Percentiles rank a stretch among this genome's conserved stretches.
phyloP scores from a whole-genome alignment of 257 asterid species.

The Ilex aquifolium region DNA sequence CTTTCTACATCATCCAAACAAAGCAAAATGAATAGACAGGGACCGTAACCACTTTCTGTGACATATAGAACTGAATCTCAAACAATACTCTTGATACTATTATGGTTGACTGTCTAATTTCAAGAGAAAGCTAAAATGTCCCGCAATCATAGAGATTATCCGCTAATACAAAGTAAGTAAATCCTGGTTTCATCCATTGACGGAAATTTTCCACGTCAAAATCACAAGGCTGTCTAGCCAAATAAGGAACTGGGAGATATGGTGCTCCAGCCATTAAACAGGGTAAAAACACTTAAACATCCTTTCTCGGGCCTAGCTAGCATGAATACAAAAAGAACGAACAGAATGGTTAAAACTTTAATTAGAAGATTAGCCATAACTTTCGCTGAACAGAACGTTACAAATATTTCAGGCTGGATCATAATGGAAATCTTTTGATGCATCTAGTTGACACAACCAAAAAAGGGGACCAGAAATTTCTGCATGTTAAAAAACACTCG shows the following conservation, averaged over 20 bases:
- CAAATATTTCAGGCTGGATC: not conserved
- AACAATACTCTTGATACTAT: too few species aligned
- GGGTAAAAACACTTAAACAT: too few species aligned
- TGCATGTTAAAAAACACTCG: too few species aligned
- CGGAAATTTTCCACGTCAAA: not conserved
- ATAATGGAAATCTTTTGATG: not conserved
- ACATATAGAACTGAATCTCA: not conserved
- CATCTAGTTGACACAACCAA: too few species aligned
- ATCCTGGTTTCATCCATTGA: not conserved
- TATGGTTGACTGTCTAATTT: too few species aligned
- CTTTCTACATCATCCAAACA: conserved; percentile 52
- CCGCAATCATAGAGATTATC: not conserved
- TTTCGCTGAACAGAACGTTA: too few species aligned
- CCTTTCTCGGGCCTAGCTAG: not conserved
- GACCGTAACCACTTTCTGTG: not conserved
- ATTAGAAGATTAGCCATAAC: not conserved
- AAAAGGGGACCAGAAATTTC: too few species aligned
- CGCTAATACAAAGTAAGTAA: not conserved
- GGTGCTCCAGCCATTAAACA: too few species aligned
- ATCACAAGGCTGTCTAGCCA: not conserved
- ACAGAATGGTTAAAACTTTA: too few species aligned
- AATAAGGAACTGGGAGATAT: too few species aligned
- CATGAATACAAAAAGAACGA: not conserved
- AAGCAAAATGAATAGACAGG: conserved; percentile 16
- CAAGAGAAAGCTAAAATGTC: too few species aligned